Evolutionary conservation across 148 eudicot species (phyloP).

Genomic region (Suaeda aralocaspica): DNA sequence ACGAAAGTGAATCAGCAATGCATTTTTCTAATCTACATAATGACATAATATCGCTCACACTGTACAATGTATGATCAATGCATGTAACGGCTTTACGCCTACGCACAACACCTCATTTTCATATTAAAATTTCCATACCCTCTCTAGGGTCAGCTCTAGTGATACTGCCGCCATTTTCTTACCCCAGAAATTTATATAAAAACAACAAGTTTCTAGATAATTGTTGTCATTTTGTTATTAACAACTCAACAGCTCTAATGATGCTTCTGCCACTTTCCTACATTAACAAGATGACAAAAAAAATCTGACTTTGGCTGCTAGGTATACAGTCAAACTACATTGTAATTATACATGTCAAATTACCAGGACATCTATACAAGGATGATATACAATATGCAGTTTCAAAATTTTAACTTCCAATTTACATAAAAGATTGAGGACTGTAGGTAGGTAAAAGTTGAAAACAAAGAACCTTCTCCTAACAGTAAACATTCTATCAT

Average conservation of each 20-base stretch:
- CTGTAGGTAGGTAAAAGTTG: neutral
- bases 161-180: no score
- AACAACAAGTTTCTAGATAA: no score
- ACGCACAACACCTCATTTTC: no score
- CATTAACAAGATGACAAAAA: neutral
- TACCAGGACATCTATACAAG: neutral
- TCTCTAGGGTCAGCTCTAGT: no score
- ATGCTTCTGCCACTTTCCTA: no score
- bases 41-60: neutral
- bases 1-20: constrained; percentile 8
- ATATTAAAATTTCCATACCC: no score
- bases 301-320: neutral
- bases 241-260: no score
- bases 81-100: no score
- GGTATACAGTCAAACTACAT: neutral
- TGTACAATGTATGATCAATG: no score
- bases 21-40: neutral
- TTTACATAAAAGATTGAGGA: neutral
- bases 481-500: neutral
- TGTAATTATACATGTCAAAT: neutral
- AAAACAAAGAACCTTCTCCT: neutral
- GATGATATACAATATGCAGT: neutral
- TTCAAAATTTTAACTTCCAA: neutral
- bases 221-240: no score
- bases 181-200: no score